These are phyloP conservation scores for Kurtzmaniella cleridarum DNA, from an alignment of 805 yeast genomes.

Conservation along the genomic window DNA sequence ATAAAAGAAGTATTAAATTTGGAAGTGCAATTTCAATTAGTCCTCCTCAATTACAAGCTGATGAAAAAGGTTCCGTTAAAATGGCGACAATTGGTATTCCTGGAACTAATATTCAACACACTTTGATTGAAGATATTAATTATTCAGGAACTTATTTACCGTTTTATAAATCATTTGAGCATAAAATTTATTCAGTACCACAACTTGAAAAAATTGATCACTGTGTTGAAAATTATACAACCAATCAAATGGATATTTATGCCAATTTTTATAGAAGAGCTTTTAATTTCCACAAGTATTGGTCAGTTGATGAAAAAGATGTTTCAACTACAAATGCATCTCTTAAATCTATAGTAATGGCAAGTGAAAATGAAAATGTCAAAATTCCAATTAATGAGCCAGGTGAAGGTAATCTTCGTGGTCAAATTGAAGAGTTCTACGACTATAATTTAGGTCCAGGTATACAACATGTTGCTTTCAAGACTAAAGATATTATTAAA, in stretches of 20 bases:
- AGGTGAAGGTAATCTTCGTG: constrained; percentile 55
- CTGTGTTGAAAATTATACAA: constrained; percentile 72
- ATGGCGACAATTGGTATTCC: constrained; percentile 43
- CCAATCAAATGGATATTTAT: constrained; percentile 57
- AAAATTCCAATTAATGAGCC: constrained; percentile 89
- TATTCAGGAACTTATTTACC: constrained; percentile 49
- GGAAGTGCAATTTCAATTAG: constrained; percentile 45
- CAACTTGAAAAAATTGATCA: constrained; percentile 47
- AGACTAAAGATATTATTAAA: constrained; percentile 54
- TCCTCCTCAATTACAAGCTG: constrained; percentile 26
- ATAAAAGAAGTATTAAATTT: constrained; percentile 37
- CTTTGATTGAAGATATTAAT: constrained; percentile 49
- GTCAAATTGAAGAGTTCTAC: constrained; percentile 80
- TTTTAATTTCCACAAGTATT: constrained; percentile 71
- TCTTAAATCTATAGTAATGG: constrained; percentile 70
- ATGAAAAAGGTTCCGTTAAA: constrained; percentile 46
- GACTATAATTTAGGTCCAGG: constrained; percentile 78
- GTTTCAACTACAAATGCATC: constrained; percentile 69
- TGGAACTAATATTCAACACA: constrained; percentile 62
- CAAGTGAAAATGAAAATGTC: constrained; percentile 55
- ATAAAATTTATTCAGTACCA: background rate
- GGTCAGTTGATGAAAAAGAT: constrained; percentile 81
- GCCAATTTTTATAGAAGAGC: constrained; percentile 56
- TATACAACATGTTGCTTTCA: constrained; percentile 75
- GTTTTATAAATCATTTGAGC: constrained; percentile 22